A percentile compares a stretch with the other conserved stretches of the same genome.
Evolutionary conservation across 2,329 filamentous ascomycete genomes (phyloP).

Genomic region (Calonectria hawksworthii): DNA sequence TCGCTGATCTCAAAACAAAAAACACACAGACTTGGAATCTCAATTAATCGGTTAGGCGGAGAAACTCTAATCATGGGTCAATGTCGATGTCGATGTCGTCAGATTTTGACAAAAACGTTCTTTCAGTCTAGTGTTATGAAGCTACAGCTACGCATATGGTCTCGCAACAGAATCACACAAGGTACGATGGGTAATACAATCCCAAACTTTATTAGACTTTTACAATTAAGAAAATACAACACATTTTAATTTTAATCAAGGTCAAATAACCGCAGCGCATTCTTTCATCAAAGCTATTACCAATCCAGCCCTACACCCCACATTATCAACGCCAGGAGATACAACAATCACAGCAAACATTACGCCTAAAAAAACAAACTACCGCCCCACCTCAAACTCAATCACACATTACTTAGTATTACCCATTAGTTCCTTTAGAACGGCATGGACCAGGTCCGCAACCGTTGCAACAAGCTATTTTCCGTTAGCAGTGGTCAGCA

Average conservation of each 20-base stretch:
- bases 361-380: not conserved
- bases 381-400: not conserved
- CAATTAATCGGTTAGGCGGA: not conserved
- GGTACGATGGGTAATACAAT: not conserved
- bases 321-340: not conserved
- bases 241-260: not conserved
- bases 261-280: not conserved
- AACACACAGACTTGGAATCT: not conserved
- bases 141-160: not conserved
- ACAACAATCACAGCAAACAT: not conserved
- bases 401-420: constrained; percentile 26
- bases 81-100: no score
- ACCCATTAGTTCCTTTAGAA: constrained; percentile 48
- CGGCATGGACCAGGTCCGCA: constrained; percentile 50
- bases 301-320: not conserved
- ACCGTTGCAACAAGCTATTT: constrained; percentile 50
- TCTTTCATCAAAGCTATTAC: not conserved
- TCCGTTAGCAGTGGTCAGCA: not conserved
- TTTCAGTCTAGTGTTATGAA: not conserved
- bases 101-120: not conserved
- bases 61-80: not conserved
- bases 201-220: not conserved
- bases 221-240: not conserved
- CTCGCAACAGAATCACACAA: not conserved
- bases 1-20: not conserved